These are phyloP conservation scores for Coffea humblotiana DNA, from an alignment of 305 asterid genomes.

Conservation along the genomic window DNA sequence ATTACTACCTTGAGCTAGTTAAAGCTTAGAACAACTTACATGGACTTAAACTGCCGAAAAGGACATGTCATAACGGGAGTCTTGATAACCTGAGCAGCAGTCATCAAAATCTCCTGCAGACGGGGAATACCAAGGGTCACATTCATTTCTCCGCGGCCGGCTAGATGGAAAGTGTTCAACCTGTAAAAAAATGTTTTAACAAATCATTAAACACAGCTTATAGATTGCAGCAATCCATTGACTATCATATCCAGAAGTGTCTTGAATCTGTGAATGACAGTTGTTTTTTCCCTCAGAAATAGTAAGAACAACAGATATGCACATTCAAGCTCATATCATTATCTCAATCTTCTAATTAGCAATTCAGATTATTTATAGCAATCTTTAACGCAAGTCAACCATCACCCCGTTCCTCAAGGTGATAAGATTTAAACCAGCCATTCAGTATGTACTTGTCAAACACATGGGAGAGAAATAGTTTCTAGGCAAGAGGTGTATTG, in stretches of 20 bases:
- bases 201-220: neutral
- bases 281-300: neutral
- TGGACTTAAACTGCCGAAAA: slow-evolving; percentile 56
- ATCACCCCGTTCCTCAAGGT: neutral
- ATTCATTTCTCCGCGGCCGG: slow-evolving; percentile 99
- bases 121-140: slow-evolving; percentile 99
- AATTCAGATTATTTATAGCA: neutral
- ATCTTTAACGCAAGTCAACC: neutral
- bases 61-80: slow-evolving; percentile 97
- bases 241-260: neutral
- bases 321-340: neutral
- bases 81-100: slow-evolving; percentile 74
- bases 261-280: neutral
- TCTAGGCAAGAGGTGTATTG: neutral
- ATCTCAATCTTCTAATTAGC: neutral
- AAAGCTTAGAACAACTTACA: slow-evolving; percentile 44
- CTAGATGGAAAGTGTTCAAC: slow-evolving; percentile 94
- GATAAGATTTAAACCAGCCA: neutral
- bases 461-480: neutral
- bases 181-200: slow-evolving; percentile 30
- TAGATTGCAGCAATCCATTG: neutral
- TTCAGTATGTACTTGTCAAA: neutral
- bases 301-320: neutral
- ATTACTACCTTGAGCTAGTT: neutral
- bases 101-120: slow-evolving; percentile 94